Evolutionary conservation across 1,284 basidiomycete genomes (phyloP).

Genomic region (Sporisorium exsertum): DNA sequence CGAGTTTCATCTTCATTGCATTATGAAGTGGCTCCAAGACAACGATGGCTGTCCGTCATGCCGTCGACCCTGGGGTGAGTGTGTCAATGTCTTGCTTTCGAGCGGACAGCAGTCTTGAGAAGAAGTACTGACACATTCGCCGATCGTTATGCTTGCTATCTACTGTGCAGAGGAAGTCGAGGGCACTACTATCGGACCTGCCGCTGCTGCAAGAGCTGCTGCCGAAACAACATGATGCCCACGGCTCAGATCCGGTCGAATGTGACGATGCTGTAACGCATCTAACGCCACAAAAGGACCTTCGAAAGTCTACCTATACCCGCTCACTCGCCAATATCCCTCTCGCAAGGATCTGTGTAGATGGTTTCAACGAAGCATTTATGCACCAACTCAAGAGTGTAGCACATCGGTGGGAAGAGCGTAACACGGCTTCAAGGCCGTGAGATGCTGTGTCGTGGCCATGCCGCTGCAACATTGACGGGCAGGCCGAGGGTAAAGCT

Average conservation of each 20-base stretch:
- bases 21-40: conserved; percentile 66
- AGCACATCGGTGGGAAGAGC: too few species aligned
- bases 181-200: conserved; percentile 40
- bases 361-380: neutral
- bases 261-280: neutral
- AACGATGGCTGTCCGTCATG: conserved; percentile 56
- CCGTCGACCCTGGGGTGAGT: conserved; percentile 57
- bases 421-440: too few species aligned
- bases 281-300: neutral
- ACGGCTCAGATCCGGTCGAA: neutral
- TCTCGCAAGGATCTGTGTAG: neutral
- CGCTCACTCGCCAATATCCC: neutral
- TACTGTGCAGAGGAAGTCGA: conserved; percentile 41
- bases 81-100: neutral
- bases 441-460: too few species aligned
- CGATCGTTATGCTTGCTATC: neutral
- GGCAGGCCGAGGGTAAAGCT: too few species aligned
- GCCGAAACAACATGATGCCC: neutral
- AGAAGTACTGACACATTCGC: neutral
- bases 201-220: conserved; percentile 1
- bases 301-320: neutral
- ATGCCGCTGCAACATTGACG: too few species aligned
- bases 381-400: too few species aligned
- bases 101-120: neutral
- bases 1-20: conserved; percentile 68